Evolutionary conservation across 106 monocot species (phyloP), one percentile per base, ranked within the genome.

Genomic region (Ottelia alismoides): DNA sequence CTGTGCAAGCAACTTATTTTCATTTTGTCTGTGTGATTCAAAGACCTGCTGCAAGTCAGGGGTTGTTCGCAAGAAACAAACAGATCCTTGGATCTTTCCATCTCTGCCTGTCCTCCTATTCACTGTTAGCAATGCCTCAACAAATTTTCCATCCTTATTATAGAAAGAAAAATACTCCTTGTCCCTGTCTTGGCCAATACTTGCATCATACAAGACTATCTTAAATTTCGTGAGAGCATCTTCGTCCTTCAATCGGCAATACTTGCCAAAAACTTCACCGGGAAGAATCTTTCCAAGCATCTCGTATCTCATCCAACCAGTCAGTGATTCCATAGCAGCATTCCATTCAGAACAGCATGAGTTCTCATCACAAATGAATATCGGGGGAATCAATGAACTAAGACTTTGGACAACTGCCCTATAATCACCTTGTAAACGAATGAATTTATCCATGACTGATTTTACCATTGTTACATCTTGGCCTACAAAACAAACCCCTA

Each of bases 51-150:
- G 80, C 58, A 80, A 70, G 53, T 85, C 85, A 25, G 76, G 74
- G 55, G 77, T 85, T 18, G 77, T 55, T 49, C 71, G 77, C 65
- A 85, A 61, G 70, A 85, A 85, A 70, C 85, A 85, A 23, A 85
- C 56, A 6, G 60, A 76, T 20, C 85, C 85, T 2, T 67, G 74
- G 26, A 85, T 77, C 61, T 51, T 74, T 30, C 76, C 85, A 56
- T 81, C 85, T 55, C 62, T 52, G 62, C 71, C 55, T 2, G 45
- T 61, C 53, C 69, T 76, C 71, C 74, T 80, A 70, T 47, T 81
- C 29, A 58, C 76, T 22, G 69, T 69, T 51, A 85, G 63, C 20
- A 85, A 51, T 28, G 65, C 73, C 51, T 85, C 85, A 2, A 85
- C 56, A 53, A 68, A 70, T 60, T 77, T 85, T 11, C 67, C 80